phyloP scores from a whole-genome alignment of 2,329 filamentous ascomycete genomes.

The Lizonia empirigonia region DNA sequence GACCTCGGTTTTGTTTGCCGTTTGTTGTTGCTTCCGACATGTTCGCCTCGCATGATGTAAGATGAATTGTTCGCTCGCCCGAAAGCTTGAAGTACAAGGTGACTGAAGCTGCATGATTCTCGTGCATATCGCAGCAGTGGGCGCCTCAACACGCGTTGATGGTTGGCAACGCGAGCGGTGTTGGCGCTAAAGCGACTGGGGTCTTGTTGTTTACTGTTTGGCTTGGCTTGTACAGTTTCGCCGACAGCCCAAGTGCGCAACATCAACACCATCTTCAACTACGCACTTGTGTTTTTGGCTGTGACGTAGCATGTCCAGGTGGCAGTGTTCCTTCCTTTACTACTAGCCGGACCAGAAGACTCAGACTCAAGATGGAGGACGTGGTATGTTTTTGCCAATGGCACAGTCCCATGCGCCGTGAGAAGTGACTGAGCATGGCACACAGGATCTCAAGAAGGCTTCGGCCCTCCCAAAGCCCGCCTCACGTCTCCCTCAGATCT shows the following conservation, averaged over 20 bases:
- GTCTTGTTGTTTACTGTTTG: conserved; percentile 18
- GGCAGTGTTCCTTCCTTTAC: conserved; percentile 24
- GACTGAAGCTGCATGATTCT: neutral
- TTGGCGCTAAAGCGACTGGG: conserved; percentile 11
- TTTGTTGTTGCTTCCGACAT: neutral
- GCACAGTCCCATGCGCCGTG: conserved; percentile 6
- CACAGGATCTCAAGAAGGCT: conserved; percentile 33
- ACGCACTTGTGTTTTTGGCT: conserved; percentile 22
- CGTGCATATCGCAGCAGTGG: neutral
- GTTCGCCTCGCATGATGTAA: neutral
- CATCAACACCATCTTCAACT: conserved; percentile 21
- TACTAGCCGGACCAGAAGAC: conserved; percentile 19
- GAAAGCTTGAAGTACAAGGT: neutral
- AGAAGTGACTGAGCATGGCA: conserved; percentile 19
- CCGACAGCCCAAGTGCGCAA: conserved; percentile 11
- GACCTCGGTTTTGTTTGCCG: neutral
- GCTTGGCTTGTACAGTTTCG: conserved; percentile 4
- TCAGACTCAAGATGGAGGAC: conserved; percentile 37
- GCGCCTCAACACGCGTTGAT: conserved; percentile 1
- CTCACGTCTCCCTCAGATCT: conserved; percentile 31
- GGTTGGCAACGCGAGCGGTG: neutral
- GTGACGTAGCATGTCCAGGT: conserved; percentile 30
- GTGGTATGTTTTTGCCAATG: conserved; percentile 29
- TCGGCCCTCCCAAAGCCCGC: conserved; percentile 40
- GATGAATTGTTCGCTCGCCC: neutral